Percentiles rank a stretch among this genome's conserved stretches.
These are phyloP conservation scores for Yarrowia hollandica DNA, from an alignment of 805 yeast species.

Conservation along the genomic window DNA sequence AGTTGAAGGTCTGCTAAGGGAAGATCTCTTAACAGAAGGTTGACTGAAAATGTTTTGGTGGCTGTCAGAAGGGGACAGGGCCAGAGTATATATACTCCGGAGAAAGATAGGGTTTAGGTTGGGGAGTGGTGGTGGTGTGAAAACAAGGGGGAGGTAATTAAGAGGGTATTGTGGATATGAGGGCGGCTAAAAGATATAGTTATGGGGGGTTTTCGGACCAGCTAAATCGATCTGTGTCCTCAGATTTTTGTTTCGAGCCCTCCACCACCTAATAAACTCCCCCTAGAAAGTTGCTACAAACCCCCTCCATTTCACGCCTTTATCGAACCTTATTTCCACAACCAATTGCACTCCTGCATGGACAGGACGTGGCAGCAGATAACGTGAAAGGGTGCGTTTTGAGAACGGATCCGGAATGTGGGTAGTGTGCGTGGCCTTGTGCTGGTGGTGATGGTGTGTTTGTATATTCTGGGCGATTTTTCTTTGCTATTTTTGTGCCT, in stretches of 20 bases:
- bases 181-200: too few relatives aligned
- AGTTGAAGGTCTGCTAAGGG: slow-evolving; percentile 19
- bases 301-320: background rate
- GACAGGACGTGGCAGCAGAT: background rate
- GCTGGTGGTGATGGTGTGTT: too few relatives aligned
- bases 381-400: slow-evolving; percentile 18
- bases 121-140: background rate
- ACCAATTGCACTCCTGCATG: slow-evolving; percentile 20
- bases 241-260: too few relatives aligned
- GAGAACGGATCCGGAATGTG: too few relatives aligned
- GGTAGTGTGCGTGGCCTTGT: too few relatives aligned
- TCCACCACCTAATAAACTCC: too few relatives aligned
- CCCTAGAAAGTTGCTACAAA: background rate
- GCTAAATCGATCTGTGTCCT: background rate
- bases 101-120: slow-evolving; percentile 9
- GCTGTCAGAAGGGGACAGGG: background rate
- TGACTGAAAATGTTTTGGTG: background rate
- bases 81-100: background rate
- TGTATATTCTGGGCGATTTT: too few relatives aligned
- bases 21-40: slow-evolving; percentile 21
- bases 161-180: too few relatives aligned
- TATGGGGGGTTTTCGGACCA: background rate
- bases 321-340: background rate
- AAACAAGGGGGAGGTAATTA: too few relatives aligned
- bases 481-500: too few relatives aligned